Conservation (phyloP, 2,329 filamentous ascomycete genomes). For the Ascochyta koolunga region DNA sequence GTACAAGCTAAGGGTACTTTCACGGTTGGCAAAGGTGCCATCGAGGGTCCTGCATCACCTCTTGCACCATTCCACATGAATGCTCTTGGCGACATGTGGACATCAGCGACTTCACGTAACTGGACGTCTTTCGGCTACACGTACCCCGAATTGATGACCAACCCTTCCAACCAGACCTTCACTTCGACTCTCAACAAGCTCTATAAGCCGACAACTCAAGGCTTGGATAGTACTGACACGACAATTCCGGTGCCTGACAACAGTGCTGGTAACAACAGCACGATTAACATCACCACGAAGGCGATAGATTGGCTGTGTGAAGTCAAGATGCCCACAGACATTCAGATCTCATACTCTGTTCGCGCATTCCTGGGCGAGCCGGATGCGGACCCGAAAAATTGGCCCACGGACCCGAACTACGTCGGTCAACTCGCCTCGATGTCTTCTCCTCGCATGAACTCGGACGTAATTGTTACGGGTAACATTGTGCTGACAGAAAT, state of each 20-base stretch:
- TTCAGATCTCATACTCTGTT: conserved; percentile 40
- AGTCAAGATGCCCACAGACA: conserved; percentile 42
- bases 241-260: conserved; percentile 11
- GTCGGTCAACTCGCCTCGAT: conserved; percentile 51
- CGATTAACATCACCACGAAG: conserved; percentile 19
- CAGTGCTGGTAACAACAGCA: conserved; percentile 7
- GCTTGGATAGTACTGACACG: conserved; percentile 29
- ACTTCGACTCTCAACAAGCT: conserved; percentile 35
- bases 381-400: conserved; percentile 29
- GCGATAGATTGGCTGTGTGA: conserved; percentile 39
- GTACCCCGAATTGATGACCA: conserved; percentile 38
- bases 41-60: conserved; percentile 27
- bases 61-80: conserved; percentile 44
- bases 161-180: conserved; percentile 36
- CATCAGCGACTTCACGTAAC: conserved; percentile 31
- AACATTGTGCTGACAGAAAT: conserved; percentile 49
- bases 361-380: conserved; percentile 41
- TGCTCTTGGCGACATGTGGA: conserved; percentile 39
- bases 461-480: conserved; percentile 48
- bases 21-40: conserved; percentile 24
- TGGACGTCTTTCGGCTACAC: conserved; percentile 44
- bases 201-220: conserved; percentile 35
- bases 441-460: conserved; percentile 45
- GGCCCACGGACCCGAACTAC: conserved; percentile 49
- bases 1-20: conserved; percentile 33